These are phyloP conservation scores for Diaporthe citri DNA, from an alignment of 2,329 filamentous ascomycete genomes.

Conservation along the genomic window DNA sequence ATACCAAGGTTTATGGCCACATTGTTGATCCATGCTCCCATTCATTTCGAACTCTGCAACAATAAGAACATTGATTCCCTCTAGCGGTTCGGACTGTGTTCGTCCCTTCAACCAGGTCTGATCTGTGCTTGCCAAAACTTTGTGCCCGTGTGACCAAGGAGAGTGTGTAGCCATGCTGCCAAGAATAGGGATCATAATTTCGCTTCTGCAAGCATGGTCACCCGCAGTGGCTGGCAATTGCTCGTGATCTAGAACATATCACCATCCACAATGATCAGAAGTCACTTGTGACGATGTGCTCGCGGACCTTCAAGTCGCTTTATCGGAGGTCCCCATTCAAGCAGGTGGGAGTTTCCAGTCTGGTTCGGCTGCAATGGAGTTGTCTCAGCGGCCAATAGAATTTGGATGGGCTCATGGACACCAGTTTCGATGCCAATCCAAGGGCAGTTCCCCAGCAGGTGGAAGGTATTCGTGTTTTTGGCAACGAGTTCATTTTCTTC, in stretches of 20 bases:
- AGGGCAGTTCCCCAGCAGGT: not conserved
- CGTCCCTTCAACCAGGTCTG: not conserved
- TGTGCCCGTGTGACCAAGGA: not conserved
- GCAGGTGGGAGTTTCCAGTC: not conserved
- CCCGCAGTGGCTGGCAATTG: not conserved
- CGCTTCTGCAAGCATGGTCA: slow-evolving; percentile 25
- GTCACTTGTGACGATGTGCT: not conserved
- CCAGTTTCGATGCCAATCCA: not conserved
- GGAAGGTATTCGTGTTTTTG: not conserved
- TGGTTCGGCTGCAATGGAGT: not conserved
- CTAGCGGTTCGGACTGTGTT: not conserved
- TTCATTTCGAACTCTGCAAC: not conserved
- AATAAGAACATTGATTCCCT: not conserved
- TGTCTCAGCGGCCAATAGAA: not conserved
- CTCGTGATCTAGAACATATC: not conserved
- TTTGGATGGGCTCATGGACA: not conserved
- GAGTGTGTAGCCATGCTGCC: not conserved
- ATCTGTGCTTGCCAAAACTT: not conserved
- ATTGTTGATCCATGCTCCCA: not conserved
- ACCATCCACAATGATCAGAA: not conserved
- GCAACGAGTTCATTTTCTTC: not conserved
- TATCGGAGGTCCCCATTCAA: not conserved
- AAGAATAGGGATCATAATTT: slow-evolving; percentile 6
- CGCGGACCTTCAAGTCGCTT: not conserved
- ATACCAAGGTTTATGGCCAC: no score